phyloP scores from a whole-genome alignment of 1,139 yeast genomes.

The Lodderomyces elongisporus region DNA sequence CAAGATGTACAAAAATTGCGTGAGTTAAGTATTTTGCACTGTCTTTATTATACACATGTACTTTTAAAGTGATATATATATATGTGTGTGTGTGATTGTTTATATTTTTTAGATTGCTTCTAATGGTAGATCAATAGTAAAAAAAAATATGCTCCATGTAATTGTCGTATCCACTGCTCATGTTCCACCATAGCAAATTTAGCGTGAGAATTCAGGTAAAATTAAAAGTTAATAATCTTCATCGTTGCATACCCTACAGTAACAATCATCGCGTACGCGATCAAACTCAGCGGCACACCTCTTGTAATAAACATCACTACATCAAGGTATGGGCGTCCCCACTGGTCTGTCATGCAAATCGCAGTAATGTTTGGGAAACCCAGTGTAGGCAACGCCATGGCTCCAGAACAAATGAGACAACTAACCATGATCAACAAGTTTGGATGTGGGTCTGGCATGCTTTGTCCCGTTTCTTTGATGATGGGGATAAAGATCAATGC shows the following conservation, averaged over 20 bases:
- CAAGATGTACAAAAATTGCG: too few species aligned
- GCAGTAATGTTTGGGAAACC: constrained; percentile 83
- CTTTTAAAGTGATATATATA: too few species aligned
- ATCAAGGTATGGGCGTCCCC: constrained; percentile 63
- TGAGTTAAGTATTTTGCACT: too few species aligned
- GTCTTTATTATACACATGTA: too few species aligned
- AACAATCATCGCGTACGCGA: constrained; percentile 52
- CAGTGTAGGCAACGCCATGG: constrained; percentile 74
- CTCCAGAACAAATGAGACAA: constrained; percentile 64
- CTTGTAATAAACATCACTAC: constrained; percentile 63
- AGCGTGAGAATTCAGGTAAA: too few species aligned
- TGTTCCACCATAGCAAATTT: too few species aligned
- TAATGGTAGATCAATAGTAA: too few species aligned
- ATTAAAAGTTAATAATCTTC: constrained; percentile 41
- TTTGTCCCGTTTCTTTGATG: constrained; percentile 63
- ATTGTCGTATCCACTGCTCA: too few species aligned
- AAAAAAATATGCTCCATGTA: too few species aligned
- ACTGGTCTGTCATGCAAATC: constrained; percentile 67
- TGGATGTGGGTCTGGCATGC: constrained; percentile 51
- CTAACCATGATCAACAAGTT: constrained; percentile 62
- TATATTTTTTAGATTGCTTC: too few species aligned
- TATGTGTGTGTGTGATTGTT: too few species aligned
- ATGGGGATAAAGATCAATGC: constrained; percentile 69
- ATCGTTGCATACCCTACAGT: constrained; percentile 66
- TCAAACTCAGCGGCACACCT: constrained; percentile 63